Evolutionary conservation across 495 filamentous ascomycete species (phyloP).

Genomic region (Opeltia flavorubescens): DNA sequence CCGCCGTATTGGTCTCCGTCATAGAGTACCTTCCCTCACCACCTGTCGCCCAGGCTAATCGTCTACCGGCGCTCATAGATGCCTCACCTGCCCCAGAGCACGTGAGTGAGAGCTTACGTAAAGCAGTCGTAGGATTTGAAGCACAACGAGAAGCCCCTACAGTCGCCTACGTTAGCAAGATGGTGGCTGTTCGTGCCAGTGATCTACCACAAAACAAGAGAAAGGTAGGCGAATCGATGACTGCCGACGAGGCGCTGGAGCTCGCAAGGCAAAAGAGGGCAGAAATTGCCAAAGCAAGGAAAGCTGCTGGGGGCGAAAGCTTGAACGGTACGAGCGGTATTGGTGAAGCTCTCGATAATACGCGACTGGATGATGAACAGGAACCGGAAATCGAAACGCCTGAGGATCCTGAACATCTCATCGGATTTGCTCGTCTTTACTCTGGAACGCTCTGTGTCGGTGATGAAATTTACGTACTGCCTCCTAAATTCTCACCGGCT

Average conservation of each 20-base stretch:
- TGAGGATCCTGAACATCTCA: slow-evolving; percentile 68
- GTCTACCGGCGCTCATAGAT: slow-evolving; percentile 65
- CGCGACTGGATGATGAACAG: slow-evolving; percentile 34
- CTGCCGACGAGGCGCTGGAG: slow-evolving; percentile 78
- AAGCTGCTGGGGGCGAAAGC: slow-evolving; percentile 32
- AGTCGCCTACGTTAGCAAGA: slow-evolving; percentile 94
- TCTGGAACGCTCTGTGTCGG: slow-evolving; percentile 83
- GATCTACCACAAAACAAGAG: slow-evolving; percentile 73
- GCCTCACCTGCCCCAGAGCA: slow-evolving; percentile 63
- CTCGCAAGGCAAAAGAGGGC: slow-evolving; percentile 76
- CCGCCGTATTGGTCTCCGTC: slow-evolving; percentile 80
- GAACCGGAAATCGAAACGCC: slow-evolving; percentile 25
- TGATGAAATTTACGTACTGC: slow-evolving; percentile 78
- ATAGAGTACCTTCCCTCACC: slow-evolving; percentile 89
- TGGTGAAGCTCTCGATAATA: slow-evolving; percentile 38
- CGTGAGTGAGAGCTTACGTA: slow-evolving; percentile 50
- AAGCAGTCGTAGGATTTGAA: slow-evolving; percentile 73
- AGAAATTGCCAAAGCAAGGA: slow-evolving; percentile 66
- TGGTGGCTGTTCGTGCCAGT: slow-evolving; percentile 88
- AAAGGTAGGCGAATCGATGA: slow-evolving; percentile 50
- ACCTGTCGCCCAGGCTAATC: slow-evolving; percentile 61
- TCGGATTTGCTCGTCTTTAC: slow-evolving; percentile 88
- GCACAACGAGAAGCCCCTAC: slow-evolving; percentile 54
- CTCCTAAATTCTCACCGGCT: slow-evolving; percentile 80
- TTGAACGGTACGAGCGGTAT: slow-evolving; percentile 28